Conservation (phyloP, 176 grass and related monocot genomes). For the Poa pratensis region DNA sequence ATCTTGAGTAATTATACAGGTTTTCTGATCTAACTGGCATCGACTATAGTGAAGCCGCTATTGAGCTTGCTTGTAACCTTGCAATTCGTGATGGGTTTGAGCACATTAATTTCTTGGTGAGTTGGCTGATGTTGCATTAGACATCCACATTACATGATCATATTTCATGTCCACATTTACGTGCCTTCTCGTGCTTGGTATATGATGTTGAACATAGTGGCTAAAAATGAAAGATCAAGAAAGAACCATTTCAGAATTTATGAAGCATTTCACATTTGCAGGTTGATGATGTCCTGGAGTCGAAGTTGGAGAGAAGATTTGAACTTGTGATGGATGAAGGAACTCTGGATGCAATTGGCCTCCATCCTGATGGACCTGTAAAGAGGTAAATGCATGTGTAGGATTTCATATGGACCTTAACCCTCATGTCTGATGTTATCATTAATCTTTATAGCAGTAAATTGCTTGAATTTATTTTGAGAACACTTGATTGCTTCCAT, state of each 20-base stretch:
- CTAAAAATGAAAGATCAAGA: conserved; percentile 11
- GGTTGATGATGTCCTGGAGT: conserved; percentile 97
- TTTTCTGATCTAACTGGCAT: conserved; percentile 90
- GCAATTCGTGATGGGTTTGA: conserved; percentile 76
- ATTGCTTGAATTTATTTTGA: neutral
- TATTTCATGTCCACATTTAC: neutral
- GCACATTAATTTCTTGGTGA: conserved; percentile 85
- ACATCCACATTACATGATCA: neutral
- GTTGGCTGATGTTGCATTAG: conserved; percentile 5
- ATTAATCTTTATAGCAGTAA: neutral
- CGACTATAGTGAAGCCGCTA: conserved; percentile 80
- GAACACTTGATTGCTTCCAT: neutral
- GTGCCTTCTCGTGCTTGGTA: neutral
- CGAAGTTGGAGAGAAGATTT: conserved; percentile 85
- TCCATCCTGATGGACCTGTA: conserved; percentile 83
- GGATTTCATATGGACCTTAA: conserved; percentile 12
- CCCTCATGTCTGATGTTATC: neutral
- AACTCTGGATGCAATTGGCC: conserved; percentile 85
- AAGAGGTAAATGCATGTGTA: conserved; percentile 62
- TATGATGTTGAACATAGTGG: neutral
- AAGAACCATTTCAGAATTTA: conserved; percentile 7
- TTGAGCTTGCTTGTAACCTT: conserved; percentile 78
- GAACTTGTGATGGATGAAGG: conserved; percentile 96
- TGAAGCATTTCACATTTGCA: conserved; percentile 25
- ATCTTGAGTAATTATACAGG: conserved; percentile 52